Percentiles rank a stretch among this genome's conserved stretches.
Conservation (phyloP, 177 flowering plant genomes). For the Tripterygium wilfordii region DNA sequence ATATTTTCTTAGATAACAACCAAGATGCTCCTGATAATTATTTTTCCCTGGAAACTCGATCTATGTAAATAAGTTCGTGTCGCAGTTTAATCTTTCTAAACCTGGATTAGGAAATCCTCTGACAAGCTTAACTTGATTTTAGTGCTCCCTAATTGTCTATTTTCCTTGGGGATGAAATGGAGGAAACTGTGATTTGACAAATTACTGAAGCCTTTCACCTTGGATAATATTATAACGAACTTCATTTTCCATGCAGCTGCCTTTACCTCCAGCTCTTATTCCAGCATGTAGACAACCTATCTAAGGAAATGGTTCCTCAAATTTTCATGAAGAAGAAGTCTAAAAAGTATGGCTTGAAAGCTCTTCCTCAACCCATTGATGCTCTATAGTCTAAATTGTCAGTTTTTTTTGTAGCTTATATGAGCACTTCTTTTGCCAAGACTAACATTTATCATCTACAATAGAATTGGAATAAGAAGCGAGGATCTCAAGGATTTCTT, state of each 20-base stretch:
- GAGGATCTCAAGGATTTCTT: conserved; percentile 57
- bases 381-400: not conserved
- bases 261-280: conserved; percentile 83
- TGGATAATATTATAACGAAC: conserved; percentile 7
- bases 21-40: too few species aligned
- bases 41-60: too few species aligned
- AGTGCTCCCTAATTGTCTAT: too few species aligned
- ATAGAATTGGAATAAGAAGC: conserved; percentile 90
- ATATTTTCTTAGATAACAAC: too few species aligned
- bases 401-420: not conserved
- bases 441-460: too few species aligned
- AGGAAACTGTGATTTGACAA: too few species aligned
- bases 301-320: conserved; percentile 63
- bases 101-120: too few species aligned
- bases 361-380: not conserved
- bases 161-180: too few species aligned
- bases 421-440: conserved; percentile 9
- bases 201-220: too few species aligned
- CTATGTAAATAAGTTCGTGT: too few species aligned
- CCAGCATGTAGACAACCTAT: conserved; percentile 57
- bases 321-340: conserved; percentile 76
- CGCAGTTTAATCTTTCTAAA: too few species aligned
- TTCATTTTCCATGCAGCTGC: conserved; percentile 56
- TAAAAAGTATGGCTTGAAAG: conserved; percentile 44
- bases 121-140: too few species aligned